Percentiles rank a stretch among this genome's conserved stretches.
These are phyloP conservation scores for Wallacemonas collosoma DNA, from an alignment of 208 protist species.

Conservation along the genomic window DNA sequence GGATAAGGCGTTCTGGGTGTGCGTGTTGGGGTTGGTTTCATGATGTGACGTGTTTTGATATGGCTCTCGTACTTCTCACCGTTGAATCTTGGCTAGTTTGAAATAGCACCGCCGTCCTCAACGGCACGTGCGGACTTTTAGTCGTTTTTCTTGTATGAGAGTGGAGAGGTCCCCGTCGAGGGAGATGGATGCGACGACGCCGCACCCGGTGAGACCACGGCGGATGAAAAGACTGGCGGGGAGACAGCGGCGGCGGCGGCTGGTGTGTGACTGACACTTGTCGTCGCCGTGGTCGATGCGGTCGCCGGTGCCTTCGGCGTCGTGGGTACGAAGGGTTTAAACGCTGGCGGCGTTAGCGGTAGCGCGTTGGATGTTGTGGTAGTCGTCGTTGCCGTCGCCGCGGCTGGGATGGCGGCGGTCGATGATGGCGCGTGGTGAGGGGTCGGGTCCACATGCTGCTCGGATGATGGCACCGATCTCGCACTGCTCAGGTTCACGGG, in stretches of 20 bases:
- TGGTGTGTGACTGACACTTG: background rate
- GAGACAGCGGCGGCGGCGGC: background rate
- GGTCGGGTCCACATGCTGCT: too few species aligned
- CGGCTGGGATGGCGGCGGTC: too few species aligned
- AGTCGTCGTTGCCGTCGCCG: background rate
- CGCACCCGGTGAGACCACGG: background rate
- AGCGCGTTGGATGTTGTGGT: background rate
- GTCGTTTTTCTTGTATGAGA: constrained; percentile 14
- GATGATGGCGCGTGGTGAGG: too few species aligned
- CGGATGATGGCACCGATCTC: too few species aligned
- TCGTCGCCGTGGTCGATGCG: background rate
- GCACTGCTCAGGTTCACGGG: too few species aligned
- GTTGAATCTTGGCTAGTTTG: too few species aligned
- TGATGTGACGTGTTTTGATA: too few species aligned
- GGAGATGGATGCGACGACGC: background rate
- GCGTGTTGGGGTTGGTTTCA: too few species aligned
- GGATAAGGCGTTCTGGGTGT: too few species aligned
- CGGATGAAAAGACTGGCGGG: background rate
- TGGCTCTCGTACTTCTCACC: too few species aligned
- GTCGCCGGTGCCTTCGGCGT: background rate
- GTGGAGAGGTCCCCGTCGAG: background rate
- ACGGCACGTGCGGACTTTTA: background rate
- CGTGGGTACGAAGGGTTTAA: constrained; percentile 9
- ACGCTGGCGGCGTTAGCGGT: background rate
- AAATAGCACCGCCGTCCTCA: too few species aligned